phyloP scores from a whole-genome alignment of 768 basidiomycete genomes.

The Cantharellus cinnabarinus region DNA sequence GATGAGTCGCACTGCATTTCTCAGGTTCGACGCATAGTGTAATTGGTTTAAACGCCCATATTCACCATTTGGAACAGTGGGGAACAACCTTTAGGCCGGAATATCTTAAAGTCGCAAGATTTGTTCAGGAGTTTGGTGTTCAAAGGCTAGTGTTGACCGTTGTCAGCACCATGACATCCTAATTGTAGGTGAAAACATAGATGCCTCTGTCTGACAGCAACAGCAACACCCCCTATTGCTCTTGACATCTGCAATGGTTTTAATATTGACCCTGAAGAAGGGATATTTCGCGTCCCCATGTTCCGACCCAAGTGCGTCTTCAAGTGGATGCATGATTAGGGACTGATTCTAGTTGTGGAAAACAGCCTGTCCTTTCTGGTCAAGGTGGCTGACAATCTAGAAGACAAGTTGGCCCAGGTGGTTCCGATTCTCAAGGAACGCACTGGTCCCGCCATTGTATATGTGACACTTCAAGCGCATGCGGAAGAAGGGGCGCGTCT shows the following conservation, averaged over 20 bases:
- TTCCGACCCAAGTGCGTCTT: constrained; percentile 24
- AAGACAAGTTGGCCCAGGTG: constrained; percentile 14
- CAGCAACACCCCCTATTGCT: constrained; percentile 24
- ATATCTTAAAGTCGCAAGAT: constrained; percentile 23
- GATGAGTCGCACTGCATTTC: constrained; percentile 32
- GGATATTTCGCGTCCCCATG: constrained; percentile 26
- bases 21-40: constrained; percentile 17
- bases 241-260: constrained; percentile 27
- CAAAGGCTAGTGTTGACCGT: constrained; percentile 13
- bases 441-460: constrained; percentile 25
- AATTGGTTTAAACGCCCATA: background rate
- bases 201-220: constrained; percentile 27
- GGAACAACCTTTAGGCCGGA: constrained; percentile 8
- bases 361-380: constrained; percentile 20
- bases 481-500: constrained; percentile 20
- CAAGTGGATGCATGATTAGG: background rate
- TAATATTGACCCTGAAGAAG: constrained; percentile 19
- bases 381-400: constrained; percentile 16
- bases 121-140: constrained; percentile 26
- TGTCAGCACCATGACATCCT: background rate
- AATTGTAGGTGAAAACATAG: background rate
- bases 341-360: background rate
- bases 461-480: constrained; percentile 26
- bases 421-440: constrained; percentile 20
- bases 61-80: background rate